Percentiles rank a stretch among this genome's conserved stretches.
phyloP scores from a whole-genome alignment of 495 filamentous ascomycete species.

The Penicillium salamii region DNA sequence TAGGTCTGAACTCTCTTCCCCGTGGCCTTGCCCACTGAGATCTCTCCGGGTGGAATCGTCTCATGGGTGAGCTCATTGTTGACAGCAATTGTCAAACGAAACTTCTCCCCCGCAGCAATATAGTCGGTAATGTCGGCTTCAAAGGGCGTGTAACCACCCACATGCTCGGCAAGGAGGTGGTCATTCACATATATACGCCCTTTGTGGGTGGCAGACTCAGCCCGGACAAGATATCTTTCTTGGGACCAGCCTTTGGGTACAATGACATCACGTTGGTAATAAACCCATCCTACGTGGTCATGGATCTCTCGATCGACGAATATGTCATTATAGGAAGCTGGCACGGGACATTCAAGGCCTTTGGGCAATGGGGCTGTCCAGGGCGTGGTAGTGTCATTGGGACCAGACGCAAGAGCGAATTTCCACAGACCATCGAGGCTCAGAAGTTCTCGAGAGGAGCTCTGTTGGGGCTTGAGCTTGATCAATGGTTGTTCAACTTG shows the following conservation, averaged over 20 bases:
- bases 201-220: conserved; percentile 2
- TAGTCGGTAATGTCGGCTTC: conserved; percentile 1
- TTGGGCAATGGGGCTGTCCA: conserved; percentile 6
- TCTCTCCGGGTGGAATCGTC: conserved; percentile 2
- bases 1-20: conserved; percentile 3
- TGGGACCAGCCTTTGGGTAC: conserved; percentile 7
- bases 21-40: background rate
- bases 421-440: conserved; percentile 6
- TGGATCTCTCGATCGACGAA: conserved; percentile 1
- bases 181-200: conserved; percentile 5
- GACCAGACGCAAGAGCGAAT: conserved; percentile 1
- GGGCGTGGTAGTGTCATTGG: background rate
- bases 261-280: conserved; percentile 4
- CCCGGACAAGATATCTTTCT: conserved; percentile 3
- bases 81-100: conserved; percentile 5
- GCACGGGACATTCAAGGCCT: conserved; percentile 3
- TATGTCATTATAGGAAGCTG: conserved; percentile 5
- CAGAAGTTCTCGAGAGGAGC: background rate
- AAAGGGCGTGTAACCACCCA: conserved; percentile 5
- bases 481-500: conserved; percentile 1
- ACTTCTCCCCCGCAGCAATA: conserved; percentile 1
- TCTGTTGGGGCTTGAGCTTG: conserved; percentile 3
- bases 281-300: conserved; percentile 6
- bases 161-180: conserved; percentile 2
- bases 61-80: conserved; percentile 5